These are phyloP conservation scores for Coemansia sp. DNA, from an alignment of 192 early-diverging fungal species.

Conservation along the genomic window DNA sequence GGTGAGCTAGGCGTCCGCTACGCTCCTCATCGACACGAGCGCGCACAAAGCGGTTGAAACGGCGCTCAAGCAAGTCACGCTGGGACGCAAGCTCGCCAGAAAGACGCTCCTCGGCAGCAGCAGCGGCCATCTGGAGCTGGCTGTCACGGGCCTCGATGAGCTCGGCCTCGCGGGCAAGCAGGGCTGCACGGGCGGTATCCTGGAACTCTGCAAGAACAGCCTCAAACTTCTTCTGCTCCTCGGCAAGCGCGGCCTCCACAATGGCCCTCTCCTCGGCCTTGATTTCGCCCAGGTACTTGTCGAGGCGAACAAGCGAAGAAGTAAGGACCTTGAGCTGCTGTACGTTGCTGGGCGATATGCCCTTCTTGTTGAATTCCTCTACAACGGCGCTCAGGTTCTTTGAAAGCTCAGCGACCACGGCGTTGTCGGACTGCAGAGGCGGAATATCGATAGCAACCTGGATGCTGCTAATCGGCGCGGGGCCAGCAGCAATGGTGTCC, in stretches of 20 bases:
- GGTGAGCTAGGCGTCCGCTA: constrained; percentile 75
- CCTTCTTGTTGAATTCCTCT: constrained; percentile 30
- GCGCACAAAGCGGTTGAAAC: constrained; percentile 76
- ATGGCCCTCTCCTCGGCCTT: constrained; percentile 46
- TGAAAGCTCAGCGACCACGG: constrained; percentile 26
- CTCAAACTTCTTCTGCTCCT: constrained; percentile 58
- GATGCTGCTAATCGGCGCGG: constrained; percentile 21
- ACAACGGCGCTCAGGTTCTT: constrained; percentile 30
- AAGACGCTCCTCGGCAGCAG: constrained; percentile 53
- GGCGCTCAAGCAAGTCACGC: constrained; percentile 67
- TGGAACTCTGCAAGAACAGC: constrained; percentile 49
- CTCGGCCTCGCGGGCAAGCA: constrained; percentile 49
- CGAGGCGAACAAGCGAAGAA: constrained; percentile 50
- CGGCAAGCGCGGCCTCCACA: constrained; percentile 57
- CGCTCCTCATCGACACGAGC: constrained; percentile 85
- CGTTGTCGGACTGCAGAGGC: constrained; percentile 32
- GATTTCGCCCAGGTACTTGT: constrained; percentile 48
- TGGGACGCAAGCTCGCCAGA: constrained; percentile 62
- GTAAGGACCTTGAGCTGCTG: constrained; percentile 42
- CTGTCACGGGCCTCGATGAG: constrained; percentile 52
- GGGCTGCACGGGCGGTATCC: constrained; percentile 44
- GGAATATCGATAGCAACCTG: constrained; percentile 47
- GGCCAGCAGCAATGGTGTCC: neutral
- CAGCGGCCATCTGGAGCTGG: constrained; percentile 45
- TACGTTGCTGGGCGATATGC: constrained; percentile 35